These are phyloP conservation scores for Phanerodontia chrysosporium DNA, from an alignment of 768 basidiomycete genomes.

Conservation along the genomic window DNA sequence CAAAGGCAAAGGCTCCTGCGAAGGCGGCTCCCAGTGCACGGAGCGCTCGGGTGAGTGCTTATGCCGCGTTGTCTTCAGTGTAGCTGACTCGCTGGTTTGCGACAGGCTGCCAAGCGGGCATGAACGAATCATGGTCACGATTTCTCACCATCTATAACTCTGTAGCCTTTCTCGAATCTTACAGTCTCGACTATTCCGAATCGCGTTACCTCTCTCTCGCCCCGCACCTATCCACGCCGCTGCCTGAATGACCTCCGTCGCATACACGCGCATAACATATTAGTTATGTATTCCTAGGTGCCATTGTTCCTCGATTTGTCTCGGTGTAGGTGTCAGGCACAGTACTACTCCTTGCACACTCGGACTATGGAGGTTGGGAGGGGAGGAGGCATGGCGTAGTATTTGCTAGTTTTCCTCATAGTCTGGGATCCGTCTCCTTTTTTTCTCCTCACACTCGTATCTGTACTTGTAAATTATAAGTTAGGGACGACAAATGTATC, in stretches of 20 bases:
- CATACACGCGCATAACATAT: neutral
- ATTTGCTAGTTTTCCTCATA: conserved; percentile 1
- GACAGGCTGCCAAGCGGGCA: conserved; percentile 14
- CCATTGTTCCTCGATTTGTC: neutral
- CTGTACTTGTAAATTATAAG: conserved; percentile 14
- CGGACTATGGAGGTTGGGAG: conserved; percentile 8
- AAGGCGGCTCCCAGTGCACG: conserved; percentile 12
- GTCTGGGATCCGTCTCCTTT: conserved; percentile 1
- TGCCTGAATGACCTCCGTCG: neutral
- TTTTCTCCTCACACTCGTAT: conserved; percentile 4
- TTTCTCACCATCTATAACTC: conserved; percentile 2
- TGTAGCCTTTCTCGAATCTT: neutral
- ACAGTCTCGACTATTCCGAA: conserved; percentile 9
- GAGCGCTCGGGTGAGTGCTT: conserved; percentile 7
- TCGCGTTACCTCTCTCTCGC: conserved; percentile 2
- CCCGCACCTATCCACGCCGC: conserved; percentile 1
- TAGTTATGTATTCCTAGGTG: neutral
- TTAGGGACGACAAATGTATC: neutral
- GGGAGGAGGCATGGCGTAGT: conserved; percentile 6
- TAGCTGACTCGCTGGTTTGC: neutral
- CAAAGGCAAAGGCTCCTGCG: neutral
- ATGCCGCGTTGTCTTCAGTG: neutral
- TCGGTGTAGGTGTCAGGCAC: conserved; percentile 6
- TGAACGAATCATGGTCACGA: neutral
- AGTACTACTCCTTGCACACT: neutral